Evolutionary conservation across 2,329 filamentous ascomycete species (phyloP), one percentile per base, ranked within the genome.

Genomic region (Xylariaceae sp.): DNA sequence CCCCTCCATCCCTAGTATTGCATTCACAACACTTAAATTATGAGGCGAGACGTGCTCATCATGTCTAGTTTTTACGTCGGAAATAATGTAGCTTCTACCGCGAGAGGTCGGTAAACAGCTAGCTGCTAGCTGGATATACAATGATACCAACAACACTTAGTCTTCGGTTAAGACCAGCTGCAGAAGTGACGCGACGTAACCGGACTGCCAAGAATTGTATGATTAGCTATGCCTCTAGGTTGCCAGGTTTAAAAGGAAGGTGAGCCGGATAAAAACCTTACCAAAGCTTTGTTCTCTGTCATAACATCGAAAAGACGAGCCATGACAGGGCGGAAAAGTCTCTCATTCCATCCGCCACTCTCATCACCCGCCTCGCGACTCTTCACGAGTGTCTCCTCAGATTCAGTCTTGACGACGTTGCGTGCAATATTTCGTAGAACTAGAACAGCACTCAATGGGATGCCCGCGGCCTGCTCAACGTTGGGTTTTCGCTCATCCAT

Each of bases 401-500:
- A 75, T 50, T 81, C 78, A 6, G 80, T 84, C 74, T 84, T 85
- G 64, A 78, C 72, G 19, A 84, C 74, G 63, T 86, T 88, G 60
- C 78, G 79, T 9, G 88, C 88, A 57, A 94, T 82, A 67, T 94
- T 94, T 32, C 89, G 81, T 45, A 94, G 77, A 37, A 94, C 87
- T 31, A 92, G 76, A 11, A 87, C 85, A 2, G 87, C 86, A 52
- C 86, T 88, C 5, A 92, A 76, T n/a, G 89, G 87, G 37, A 92
- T 85, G 4, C 89, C 89, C 1, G 86, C 86, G 2, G 88, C 85
- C 65, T 90, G 80, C 2, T 78, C 73, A 4, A 77, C 72, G 6
- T 83, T 80, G 8, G 79, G 78, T 58, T 83, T 82, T 46, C 78
- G 74, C 67, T 83, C 80, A 62, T 84, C 81, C 8, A 78, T 76